These are phyloP conservation scores for Coprinopsis cinerea DNA, from an alignment of 768 basidiomycete genomes.

Conservation along the genomic window DNA sequence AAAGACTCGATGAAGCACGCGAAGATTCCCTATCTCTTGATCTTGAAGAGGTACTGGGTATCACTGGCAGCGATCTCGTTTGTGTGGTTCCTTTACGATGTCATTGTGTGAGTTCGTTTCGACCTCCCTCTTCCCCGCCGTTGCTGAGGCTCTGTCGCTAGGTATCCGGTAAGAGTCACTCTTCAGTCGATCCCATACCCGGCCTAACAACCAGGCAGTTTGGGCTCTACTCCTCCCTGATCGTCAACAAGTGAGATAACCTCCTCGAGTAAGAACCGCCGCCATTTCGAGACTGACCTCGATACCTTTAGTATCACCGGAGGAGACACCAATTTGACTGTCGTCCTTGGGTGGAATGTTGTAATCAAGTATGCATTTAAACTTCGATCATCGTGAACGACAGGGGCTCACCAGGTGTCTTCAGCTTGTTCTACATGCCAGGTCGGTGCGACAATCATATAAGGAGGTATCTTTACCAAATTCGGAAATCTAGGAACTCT, in stretches of 20 bases:
- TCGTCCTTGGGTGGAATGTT: slow-evolving; percentile 79
- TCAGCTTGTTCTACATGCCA: slow-evolving; percentile 34
- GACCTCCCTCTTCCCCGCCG: neutral
- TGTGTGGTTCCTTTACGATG: slow-evolving; percentile 50
- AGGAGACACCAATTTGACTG: slow-evolving; percentile 38
- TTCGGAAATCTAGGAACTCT: slow-evolving; percentile 51
- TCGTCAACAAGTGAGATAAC: slow-evolving; percentile 63
- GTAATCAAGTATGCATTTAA: slow-evolving; percentile 62
- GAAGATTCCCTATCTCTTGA: slow-evolving; percentile 68
- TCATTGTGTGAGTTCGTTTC: neutral
- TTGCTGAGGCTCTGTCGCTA: slow-evolving; percentile 17
- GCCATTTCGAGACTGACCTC: neutral
- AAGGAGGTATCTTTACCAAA: neutral
- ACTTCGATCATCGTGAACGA: neutral
- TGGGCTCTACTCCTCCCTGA: slow-evolving; percentile 73
- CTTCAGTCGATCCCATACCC: neutral
- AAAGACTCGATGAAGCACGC: slow-evolving; percentile 75
- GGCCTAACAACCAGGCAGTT: slow-evolving; percentile 38
- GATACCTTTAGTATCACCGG: slow-evolving; percentile 49
- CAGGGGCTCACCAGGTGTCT: neutral
- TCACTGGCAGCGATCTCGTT: slow-evolving; percentile 69
- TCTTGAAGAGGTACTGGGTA: slow-evolving; percentile 76
- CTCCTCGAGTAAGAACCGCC: neutral
- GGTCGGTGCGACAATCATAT: slow-evolving; percentile 21
- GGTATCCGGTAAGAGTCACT: slow-evolving; percentile 53